These are phyloP conservation scores for Sordariomycetes sp. DNA, from an alignment of 2,329 filamentous ascomycete species.

Conservation along the genomic window DNA sequence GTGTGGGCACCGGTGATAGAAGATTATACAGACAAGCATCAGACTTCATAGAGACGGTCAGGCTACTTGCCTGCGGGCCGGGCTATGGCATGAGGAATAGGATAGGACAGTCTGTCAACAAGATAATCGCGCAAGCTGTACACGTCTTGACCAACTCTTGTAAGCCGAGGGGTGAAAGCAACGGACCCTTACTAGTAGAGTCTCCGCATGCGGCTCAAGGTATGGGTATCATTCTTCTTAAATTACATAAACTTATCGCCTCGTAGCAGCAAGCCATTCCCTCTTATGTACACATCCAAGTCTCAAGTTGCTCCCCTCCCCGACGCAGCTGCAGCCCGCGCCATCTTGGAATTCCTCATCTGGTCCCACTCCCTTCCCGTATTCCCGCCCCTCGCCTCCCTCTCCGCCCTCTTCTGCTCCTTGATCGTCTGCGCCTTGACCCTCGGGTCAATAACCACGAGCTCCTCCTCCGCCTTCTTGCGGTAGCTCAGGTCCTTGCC, in stretches of 20 bases:
- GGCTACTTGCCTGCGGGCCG: too few relatives aligned
- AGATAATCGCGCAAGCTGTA: neutral
- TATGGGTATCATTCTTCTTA: neutral
- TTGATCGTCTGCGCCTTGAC: slow-evolving; percentile 68
- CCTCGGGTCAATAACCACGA: slow-evolving; percentile 86
- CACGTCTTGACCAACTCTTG: neutral
- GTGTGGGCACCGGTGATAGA: too few relatives aligned
- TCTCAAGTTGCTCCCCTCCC: slow-evolving; percentile 44
- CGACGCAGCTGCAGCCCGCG: slow-evolving; percentile 38
- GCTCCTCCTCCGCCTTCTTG: slow-evolving; percentile 79
- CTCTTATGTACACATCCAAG: neutral
- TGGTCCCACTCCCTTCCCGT: slow-evolving; percentile 48
- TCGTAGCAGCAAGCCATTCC: neutral
- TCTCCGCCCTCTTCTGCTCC: slow-evolving; percentile 50
- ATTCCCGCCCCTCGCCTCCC: slow-evolving; percentile 38
- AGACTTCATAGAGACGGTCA: too few relatives aligned
- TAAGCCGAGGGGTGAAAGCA: neutral
- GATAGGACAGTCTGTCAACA: neutral
- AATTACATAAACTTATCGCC: neutral
- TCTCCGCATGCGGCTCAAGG: neutral
- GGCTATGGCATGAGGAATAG: too few relatives aligned
- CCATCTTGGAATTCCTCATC: slow-evolving; percentile 45
- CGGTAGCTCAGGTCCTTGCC: slow-evolving; percentile 90
- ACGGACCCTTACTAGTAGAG: neutral
- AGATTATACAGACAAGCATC: too few relatives aligned